Conservation (phyloP, 106 monocot species). For the Gastrodia elata region DNA sequence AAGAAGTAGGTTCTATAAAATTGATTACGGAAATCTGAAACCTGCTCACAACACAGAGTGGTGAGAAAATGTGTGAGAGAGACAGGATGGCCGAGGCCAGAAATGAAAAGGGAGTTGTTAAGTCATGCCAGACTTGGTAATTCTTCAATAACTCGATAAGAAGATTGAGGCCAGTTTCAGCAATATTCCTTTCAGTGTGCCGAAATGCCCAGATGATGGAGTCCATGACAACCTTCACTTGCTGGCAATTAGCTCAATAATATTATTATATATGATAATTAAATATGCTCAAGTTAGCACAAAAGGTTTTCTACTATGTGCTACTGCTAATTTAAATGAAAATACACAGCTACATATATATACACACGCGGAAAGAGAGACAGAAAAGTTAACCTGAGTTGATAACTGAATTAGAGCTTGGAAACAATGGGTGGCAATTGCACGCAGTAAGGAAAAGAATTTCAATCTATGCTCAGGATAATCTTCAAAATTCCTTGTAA, state of each 20-base stretch:
- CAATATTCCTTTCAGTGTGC: slow-evolving; percentile 98
- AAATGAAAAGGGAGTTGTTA: not conserved
- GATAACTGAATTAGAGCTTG: slow-evolving; percentile 81
- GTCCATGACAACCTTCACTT: slow-evolving; percentile 93
- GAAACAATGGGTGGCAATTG: slow-evolving; percentile 95
- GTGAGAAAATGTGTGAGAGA: not conserved
- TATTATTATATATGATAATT: not conserved
- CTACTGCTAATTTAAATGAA: too few relatives aligned
- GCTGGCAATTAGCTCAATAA: slow-evolving; percentile 28
- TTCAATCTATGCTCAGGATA: slow-evolving; percentile 97
- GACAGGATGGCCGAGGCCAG: not conserved
- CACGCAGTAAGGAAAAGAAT: slow-evolving; percentile 81
- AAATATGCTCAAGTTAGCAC: too few relatives aligned
- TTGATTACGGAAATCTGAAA: slow-evolving; percentile 86
- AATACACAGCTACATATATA: not conserved
- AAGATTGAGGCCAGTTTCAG: slow-evolving; percentile 93
- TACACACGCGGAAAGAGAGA: not conserved
- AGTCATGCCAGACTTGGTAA: slow-evolving; percentile 68
- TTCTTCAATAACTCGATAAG: slow-evolving; percentile 87
- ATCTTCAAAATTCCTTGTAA: slow-evolving; percentile 98
- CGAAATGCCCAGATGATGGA: slow-evolving; percentile 98
- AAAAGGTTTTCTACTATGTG: too few relatives aligned
- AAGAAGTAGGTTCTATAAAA: slow-evolving; percentile 89
- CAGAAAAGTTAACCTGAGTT: slow-evolving; percentile 49
- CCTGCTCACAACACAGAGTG: slow-evolving; percentile 20